Evolutionary conservation across 306 rosid genomes (phyloP).

Genomic region (Citrullus mucosospermus): DNA sequence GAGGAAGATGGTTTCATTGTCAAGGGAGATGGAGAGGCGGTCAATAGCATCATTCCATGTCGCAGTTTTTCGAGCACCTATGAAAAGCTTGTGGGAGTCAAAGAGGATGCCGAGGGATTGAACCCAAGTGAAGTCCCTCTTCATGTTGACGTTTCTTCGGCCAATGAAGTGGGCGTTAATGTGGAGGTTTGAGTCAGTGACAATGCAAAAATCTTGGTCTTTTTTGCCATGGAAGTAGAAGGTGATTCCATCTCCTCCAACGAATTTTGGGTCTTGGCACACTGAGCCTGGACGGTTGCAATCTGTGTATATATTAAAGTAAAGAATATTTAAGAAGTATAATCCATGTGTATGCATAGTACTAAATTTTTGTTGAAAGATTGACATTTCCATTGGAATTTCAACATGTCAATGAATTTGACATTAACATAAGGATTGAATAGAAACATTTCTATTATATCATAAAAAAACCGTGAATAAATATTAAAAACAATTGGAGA

Average conservation of each 20-base stretch:
- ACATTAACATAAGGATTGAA: no score
- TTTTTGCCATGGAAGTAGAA: conserved; percentile 57
- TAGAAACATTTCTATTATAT: no score
- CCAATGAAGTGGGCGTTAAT: conserved; percentile 61
- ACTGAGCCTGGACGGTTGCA: conserved; percentile 33
- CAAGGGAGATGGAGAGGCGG: conserved; percentile 27
- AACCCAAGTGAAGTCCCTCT: conserved; percentile 38
- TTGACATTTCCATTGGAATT: no score
- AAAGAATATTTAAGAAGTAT: not conserved
- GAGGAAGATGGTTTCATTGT: conserved; percentile 24
- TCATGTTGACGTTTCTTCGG: conserved; percentile 35
- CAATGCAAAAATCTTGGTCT: conserved; percentile 45
- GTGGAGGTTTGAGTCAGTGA: conserved; percentile 47
- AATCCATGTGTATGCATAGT: not conserved
- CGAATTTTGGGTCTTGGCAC: conserved; percentile 30
- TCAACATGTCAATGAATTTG: no score
- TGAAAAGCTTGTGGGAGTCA: conserved; percentile 27
- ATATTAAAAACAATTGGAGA: no score
- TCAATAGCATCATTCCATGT: conserved; percentile 33
- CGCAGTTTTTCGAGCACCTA: conserved; percentile 37
- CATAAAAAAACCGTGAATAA: no score
- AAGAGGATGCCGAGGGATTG: conserved; percentile 51
- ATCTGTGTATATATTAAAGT: not conserved
- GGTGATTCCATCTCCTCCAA: conserved; percentile 22
- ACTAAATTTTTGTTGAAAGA: no score